Evolutionary conservation across 2,329 filamentous ascomycete genomes (phyloP), one percentile per base, ranked within the genome.

Genomic region (Sclerotinia spermophila): DNA sequence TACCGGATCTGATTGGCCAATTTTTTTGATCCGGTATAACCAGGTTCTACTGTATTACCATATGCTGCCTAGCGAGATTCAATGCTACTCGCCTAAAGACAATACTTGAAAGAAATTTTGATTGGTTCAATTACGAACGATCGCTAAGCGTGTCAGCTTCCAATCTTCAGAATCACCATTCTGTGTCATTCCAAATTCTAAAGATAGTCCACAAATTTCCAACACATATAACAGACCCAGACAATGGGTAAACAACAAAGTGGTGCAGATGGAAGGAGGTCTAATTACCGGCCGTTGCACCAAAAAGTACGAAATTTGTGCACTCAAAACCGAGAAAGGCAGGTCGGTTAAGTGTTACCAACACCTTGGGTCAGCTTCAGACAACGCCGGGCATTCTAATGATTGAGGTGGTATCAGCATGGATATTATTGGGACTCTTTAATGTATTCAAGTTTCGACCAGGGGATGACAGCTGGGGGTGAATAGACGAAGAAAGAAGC

Each of bases 301-400:
- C 38, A 40, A 38, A 38, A 51, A 38, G 15, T 6, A 51, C 2
- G 30, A 45, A 42, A 27, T 30, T 11, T 61, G n/a, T 44, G 21
- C 30, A n/a, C 48, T 30, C 8, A 11, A 35, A 44, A 21, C 40
- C 66, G 35, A 40, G n/a, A 60, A 13, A 51, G 55, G 66, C 53
- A 68, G 55, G 66, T 61, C 42, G 44, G 27, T 61, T 61, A 68
- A 24, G 66, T 68, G 53, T 59, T 69, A 69, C 67, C 67, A 62
- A 64, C 44, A 62, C 66, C 56, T 68, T 61, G 66, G 66, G 66
- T 68, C 66, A 45, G 55, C 66, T 24, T 42, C 21, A n/a, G n/a
- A 42, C 40, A 17, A 55, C 30, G 17, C 33, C 13, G 5, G n/a
- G 35, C 21, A 42, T 27, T 65, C 38, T 38, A 65, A 40, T 65